phyloP scores from a whole-genome alignment of 1,284 basidiomycete genomes.

The Tranzscheliella williamsii region DNA sequence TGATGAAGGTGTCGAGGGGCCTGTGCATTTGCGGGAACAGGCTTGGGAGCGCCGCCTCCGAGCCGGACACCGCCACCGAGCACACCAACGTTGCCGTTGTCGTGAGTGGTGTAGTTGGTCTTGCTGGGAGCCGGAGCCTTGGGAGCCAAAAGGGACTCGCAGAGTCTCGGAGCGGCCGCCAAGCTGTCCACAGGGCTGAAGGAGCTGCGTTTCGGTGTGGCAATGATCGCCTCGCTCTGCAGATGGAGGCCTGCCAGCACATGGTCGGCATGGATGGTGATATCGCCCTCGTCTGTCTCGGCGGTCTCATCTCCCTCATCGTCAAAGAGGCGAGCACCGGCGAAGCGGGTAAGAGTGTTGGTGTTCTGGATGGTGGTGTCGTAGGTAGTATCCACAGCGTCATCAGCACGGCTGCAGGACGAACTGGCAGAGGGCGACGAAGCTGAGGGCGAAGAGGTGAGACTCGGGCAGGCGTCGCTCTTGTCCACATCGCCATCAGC shows the following conservation, averaged over 20 bases:
- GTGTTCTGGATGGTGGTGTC: constrained; percentile 11
- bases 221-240: background rate
- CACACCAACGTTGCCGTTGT: constrained; percentile 54
- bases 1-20: constrained; percentile 22
- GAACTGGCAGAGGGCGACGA: constrained; percentile 19
- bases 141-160: background rate
- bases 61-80: constrained; percentile 49
- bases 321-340: constrained; percentile 20
- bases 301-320: constrained; percentile 2
- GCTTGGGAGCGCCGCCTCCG: constrained; percentile 10
- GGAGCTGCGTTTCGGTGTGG: constrained; percentile 1
- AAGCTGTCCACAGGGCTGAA: background rate
- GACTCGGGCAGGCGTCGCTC: constrained; percentile 29
- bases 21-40: background rate
- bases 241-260: constrained; percentile 11
- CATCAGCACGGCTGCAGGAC: constrained; percentile 3
- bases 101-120: constrained; percentile 48
- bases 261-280: constrained; percentile 19
- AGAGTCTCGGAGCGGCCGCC: too few species aligned
- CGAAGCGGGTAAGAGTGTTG: constrained; percentile 5
- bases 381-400: constrained; percentile 13
- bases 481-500: background rate
- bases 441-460: too few species aligned
- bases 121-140: constrained; percentile 14
- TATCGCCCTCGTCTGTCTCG: constrained; percentile 20